phyloP scores from a whole-genome alignment of 352 stramenopile genomes.

The Phytophthora pistaciae region DNA sequence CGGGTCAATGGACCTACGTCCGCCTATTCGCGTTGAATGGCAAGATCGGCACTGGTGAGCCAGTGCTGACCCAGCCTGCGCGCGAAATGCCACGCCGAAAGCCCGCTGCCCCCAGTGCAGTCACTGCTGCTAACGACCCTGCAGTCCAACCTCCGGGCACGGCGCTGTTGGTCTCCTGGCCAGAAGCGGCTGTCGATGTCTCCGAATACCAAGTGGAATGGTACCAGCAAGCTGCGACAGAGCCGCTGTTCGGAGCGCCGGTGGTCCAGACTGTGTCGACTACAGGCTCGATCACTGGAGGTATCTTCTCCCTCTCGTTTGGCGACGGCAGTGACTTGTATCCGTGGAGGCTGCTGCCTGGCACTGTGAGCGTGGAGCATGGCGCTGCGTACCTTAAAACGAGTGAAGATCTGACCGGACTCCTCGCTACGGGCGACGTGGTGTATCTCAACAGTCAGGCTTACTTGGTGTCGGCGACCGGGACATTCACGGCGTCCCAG shows the following conservation, averaged over 20 bases:
- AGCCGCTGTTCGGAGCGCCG: conserved; percentile 66
- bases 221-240: conserved; percentile 63
- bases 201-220: conserved; percentile 72
- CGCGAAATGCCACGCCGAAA: conserved; percentile 79
- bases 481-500: conserved; percentile 77
- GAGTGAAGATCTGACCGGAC: conserved; percentile 87
- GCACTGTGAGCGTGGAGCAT: conserved; percentile 61
- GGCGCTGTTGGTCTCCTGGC: conserved; percentile 67
- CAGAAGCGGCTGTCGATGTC: conserved; percentile 38
- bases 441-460: conserved; percentile 76
- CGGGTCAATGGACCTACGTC: conserved; percentile 62
- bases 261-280: conserved; percentile 68
- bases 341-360: conserved; percentile 56
- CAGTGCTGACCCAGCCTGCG: conserved; percentile 51
- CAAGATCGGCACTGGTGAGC: conserved; percentile 51
- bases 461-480: conserved; percentile 81
- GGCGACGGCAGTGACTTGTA: conserved; percentile 42
- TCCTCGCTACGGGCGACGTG: conserved; percentile 84
- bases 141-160: conserved; percentile 43
- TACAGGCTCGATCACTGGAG: conserved; percentile 52
- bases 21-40: conserved; percentile 79
- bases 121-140: conserved; percentile 52
- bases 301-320: conserved; percentile 77
- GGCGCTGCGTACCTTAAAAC: conserved; percentile 79
- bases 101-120: conserved; percentile 39